These are phyloP conservation scores for Austroboletus novae-zelandiae DNA, from an alignment of 1,284 basidiomycete genomes.

Conservation along the genomic window DNA sequence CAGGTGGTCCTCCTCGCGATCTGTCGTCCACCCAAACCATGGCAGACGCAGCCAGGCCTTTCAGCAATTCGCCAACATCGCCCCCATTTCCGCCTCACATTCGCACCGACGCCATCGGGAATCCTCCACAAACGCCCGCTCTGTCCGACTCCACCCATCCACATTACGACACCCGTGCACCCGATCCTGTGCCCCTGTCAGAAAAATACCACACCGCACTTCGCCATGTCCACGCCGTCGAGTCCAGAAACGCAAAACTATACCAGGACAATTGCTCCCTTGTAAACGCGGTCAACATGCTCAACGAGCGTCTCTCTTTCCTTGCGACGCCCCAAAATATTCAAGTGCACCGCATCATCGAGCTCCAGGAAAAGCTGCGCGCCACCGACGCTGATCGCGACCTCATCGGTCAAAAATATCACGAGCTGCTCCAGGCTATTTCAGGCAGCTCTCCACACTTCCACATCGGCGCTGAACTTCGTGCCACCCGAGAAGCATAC, in stretches of 20 bases:
- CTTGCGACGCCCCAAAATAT: constrained; percentile 12
- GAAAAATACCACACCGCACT: constrained; percentile 36
- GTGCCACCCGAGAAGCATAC: constrained; percentile 15
- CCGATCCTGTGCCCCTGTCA: constrained; percentile 37
- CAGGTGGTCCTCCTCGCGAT: too few relatives aligned
- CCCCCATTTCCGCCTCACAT: neutral
- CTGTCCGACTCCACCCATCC: constrained; percentile 13
- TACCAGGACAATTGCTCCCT: constrained; percentile 51
- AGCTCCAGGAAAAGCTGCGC: constrained; percentile 28
- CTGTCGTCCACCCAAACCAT: constrained; percentile 4
- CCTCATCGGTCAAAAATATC: constrained; percentile 21
- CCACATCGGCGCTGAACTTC: constrained; percentile 20
- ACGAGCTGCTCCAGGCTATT: constrained; percentile 20
- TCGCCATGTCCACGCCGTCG: constrained; percentile 30
- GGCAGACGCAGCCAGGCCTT: neutral
- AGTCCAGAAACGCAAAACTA: constrained; percentile 46
- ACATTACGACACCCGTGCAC: constrained; percentile 41
- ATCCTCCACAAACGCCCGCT: constrained; percentile 34
- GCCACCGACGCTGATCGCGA: constrained; percentile 16
- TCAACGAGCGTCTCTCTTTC: constrained; percentile 31
- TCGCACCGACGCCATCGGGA: constrained; percentile 17
- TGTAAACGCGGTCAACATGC: constrained; percentile 26
- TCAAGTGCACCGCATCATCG: constrained; percentile 19
- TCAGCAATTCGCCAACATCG: neutral
- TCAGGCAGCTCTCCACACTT: constrained; percentile 17